phyloP scores from a whole-genome alignment of 2,329 filamentous ascomycete species.

The Cladosporium halotolerans region DNA sequence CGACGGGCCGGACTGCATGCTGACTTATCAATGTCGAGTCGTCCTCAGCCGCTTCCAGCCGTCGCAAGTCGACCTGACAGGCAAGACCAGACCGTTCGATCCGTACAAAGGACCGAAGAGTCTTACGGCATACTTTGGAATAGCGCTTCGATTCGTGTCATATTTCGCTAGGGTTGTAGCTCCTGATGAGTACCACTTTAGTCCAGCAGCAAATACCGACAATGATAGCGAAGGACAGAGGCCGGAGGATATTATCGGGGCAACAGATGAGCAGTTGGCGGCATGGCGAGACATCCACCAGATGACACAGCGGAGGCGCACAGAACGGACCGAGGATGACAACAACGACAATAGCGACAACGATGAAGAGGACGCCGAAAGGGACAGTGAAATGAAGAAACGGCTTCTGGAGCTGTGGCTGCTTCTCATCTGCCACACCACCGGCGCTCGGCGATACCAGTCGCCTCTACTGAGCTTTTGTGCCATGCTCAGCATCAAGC shows the following conservation, averaged over 20 bases:
- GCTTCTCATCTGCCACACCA: slow-evolving; percentile 9
- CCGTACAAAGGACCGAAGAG: slow-evolving; percentile 2
- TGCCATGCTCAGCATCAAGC: slow-evolving; percentile 14
- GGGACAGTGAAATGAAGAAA: not conserved
- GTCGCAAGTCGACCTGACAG: slow-evolving; percentile 1
- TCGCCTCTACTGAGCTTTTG: slow-evolving; percentile 14
- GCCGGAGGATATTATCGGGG: not conserved
- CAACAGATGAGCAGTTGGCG: slow-evolving; percentile 4
- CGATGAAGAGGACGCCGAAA: not conserved
- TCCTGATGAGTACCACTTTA: slow-evolving; percentile 5
- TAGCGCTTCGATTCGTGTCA: not conserved
- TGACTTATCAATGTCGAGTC: slow-evolving; percentile 12
- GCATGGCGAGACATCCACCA: not conserved
- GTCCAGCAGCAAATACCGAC: not conserved
- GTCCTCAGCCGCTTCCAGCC: slow-evolving; percentile 11
- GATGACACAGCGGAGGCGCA: not conserved
- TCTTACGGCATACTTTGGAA: not conserved
- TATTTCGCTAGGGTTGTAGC: not conserved
- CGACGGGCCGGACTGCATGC: slow-evolving; percentile 13
- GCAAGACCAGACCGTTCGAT: slow-evolving; percentile 11
- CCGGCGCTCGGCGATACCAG: slow-evolving; percentile 7
- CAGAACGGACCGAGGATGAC: too few species aligned
- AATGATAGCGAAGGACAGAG: not conserved
- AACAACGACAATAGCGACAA: not conserved
- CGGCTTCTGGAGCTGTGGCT: slow-evolving; percentile 11